Evolutionary conservation across 1,139 yeast species (phyloP).

Genomic region (Diutina sp.): DNA sequence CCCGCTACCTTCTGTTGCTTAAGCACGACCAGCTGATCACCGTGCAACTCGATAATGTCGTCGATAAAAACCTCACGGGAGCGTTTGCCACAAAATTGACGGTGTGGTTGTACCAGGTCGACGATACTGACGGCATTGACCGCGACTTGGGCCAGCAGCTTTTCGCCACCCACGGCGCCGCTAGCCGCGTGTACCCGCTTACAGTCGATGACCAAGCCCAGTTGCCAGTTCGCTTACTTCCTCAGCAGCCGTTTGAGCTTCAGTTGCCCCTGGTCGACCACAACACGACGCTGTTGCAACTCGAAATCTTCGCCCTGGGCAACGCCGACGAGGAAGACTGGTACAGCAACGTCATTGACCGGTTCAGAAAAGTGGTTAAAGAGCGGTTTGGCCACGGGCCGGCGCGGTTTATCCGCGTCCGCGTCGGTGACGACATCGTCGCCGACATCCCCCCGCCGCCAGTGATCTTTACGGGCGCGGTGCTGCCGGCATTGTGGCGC

Average conservation of each 20-base stretch:
- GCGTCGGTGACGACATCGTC: slow-evolving; percentile 34
- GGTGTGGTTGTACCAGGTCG: slow-evolving; percentile 35
- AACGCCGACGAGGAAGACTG: slow-evolving; percentile 76
- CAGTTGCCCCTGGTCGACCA: slow-evolving; percentile 25
- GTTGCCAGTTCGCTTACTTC: slow-evolving; percentile 18
- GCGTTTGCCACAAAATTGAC: slow-evolving; percentile 40
- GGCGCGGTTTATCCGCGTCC: slow-evolving; percentile 40
- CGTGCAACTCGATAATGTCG: slow-evolving; percentile 55
- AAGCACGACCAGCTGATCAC: slow-evolving; percentile 17
- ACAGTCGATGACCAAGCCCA: slow-evolving; percentile 4
- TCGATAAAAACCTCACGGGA: slow-evolving; percentile 47
- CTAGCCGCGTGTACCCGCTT: slow-evolving; percentile 16
- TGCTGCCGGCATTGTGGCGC: slow-evolving; percentile 34
- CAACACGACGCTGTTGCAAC: slow-evolving; percentile 44
- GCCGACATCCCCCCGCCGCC: slow-evolving; percentile 37
- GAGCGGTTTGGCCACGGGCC: slow-evolving; percentile 51
- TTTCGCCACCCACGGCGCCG: slow-evolving; percentile 6
- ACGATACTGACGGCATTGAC: not conserved
- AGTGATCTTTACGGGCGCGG: slow-evolving; percentile 8
- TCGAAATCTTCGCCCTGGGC: slow-evolving; percentile 60
- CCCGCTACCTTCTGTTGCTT: slow-evolving; percentile 44
- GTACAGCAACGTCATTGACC: slow-evolving; percentile 55
- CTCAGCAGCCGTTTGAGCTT: slow-evolving; percentile 20
- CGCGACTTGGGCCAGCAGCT: not conserved
- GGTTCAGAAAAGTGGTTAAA: slow-evolving; percentile 13